Base-by-base conservation (phyloP, 2,329 filamentous ascomycete species). In the Hirsutella minnesotensis region DNA sequence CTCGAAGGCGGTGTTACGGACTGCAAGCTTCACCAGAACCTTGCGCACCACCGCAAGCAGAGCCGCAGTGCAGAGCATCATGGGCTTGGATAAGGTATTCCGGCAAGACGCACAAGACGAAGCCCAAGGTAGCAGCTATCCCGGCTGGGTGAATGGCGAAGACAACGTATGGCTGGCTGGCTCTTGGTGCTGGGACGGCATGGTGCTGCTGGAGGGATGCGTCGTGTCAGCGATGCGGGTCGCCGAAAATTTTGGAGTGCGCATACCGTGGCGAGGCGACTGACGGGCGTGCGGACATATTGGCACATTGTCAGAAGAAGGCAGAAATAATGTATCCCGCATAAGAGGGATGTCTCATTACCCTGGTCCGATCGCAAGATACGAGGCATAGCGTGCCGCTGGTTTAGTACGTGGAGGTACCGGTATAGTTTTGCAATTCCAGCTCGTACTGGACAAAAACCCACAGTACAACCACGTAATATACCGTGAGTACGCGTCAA, bases 101-200 rank as follows among this genome's bases (percentile, higher is more conserved):
- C 33, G 33, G 27, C 27, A 16, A 30, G 44, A 27, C 19, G 13
- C 22, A 24, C 27, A 27, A 18, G 38, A 43, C 3, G 27, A 29
- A 29, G 27, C 27, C 27, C 27, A 29, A 29, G 27, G 27, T 29
- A 29, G 27, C 27, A 29, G 27, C 27, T 29, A 18, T n/a, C 21
- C 22, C 7, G 20, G 34, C 4, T 79, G 75, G 73, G 62, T 55
- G 8, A 79, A 75, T 45, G 75, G 75, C 0, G 60, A 74, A 39
- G 64, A 66, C 9, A 65, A 68, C 34, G 68, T 80, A 0, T 79
- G 69, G 65, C 51, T 79, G 13, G 64, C 67, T 1, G 76, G 76
- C 7, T 72, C 73, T 0, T 80, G 75, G 77, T 80, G 75, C 49
- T 79, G 75, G 75, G 76, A 80, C 53, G 76, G 76, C 3, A 75